Base-by-base conservation (phyloP, 148 eudicot genomes). In the Camellia lanceoleosa region DNA sequence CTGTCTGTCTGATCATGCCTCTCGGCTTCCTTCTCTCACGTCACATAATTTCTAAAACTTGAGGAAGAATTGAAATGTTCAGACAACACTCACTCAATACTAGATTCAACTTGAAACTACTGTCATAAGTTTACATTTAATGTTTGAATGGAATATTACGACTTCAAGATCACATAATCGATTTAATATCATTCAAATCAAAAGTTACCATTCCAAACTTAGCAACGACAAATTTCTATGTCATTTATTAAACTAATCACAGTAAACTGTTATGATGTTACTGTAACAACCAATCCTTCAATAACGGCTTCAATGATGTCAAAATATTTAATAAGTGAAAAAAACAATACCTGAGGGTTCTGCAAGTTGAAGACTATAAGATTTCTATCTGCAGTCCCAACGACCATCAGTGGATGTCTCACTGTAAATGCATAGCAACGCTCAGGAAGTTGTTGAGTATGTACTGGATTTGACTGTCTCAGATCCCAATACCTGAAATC, bases 381-480 rank as follows among this genome's bases (percentile, higher is more conserved):
- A 84, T 95, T 95, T 84, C 95, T 89, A 87, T 95, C 99, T 23
- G 97, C 94, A 58, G 99, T 93, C 41, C 93, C 99, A 79, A 89
- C 99, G 18, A 95, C 97, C 99, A 95, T 88, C 63, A 95, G 89
- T 67, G 99, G 99, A 85, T 93, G 87, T 79, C 76, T 85, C 75
- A 88, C 97, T 15, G 97, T 76, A 78, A 95, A 84, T n/a, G 97
- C 84, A 91, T 93, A 95, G 90, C 99, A 95, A 78, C 97, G 97
- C 30, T 93, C 99, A 61, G 97, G 97, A 80, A 93, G 97, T 81
- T 85, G 91, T 82, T 93, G 95, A 4, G 88, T 85, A 81, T 90
- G 94, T 64, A 90, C 89, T 41, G 97, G 97, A 84, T 83, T 90
- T 77, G 86, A 74, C 85, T 92, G 97, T 84, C 99, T 92, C 76